Base-by-base conservation (phyloP, 768 basidiomycete genomes). In the Steccherinum ochraceum region DNA sequence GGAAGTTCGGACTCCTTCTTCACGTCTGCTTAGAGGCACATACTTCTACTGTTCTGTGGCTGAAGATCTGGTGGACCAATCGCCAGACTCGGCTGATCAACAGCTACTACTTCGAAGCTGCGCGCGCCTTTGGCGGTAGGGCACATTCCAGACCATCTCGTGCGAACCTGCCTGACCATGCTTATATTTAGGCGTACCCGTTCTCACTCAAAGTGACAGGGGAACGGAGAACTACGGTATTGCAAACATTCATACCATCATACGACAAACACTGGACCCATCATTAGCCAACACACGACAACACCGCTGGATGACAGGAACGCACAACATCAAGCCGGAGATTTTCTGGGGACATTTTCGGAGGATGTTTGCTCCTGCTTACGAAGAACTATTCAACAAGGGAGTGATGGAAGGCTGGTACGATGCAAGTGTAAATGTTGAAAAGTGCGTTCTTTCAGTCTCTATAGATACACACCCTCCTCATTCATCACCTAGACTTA, bases 281-380 rank as follows among this genome's bases (percentile, higher is more conserved):
- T 18, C 49, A 1, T 46, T 58, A 1, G 30, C 18, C 4, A 44
- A 20, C 2, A 46, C 57, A 0, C 40, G 55, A 3, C 57, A 67
- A 43, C 51, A 56, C 27, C 12, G 55, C 3, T 56, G 59, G 59
- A 69, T 59, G 60, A 49, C 55, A 0, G 48, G 58, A 0, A 67
- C 74, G 27, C 66, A 58, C 1, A 79, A 79, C 45, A 57, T 78
- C 41, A 73, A 67, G 52, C 61, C 71, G 0, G 75, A 79, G 51
- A 69, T 67, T 0, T 54, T 52, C 0, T 80, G 78, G 77, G 70
- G 71, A 2, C 46, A 51, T 2, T 44, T 74, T 1, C 56, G 65
- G 0, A 48, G 54, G 0, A 25, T 56, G 0, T 76, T 66, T 45
- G 50, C 66, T 0, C 69, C 66, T 0, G 69, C 70, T 0, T 75